Evolutionary conservation across 805 yeast species (phyloP), one percentile per base, ranked within the genome.

Genomic region (Maudiozyma serrabonitensis): DNA sequence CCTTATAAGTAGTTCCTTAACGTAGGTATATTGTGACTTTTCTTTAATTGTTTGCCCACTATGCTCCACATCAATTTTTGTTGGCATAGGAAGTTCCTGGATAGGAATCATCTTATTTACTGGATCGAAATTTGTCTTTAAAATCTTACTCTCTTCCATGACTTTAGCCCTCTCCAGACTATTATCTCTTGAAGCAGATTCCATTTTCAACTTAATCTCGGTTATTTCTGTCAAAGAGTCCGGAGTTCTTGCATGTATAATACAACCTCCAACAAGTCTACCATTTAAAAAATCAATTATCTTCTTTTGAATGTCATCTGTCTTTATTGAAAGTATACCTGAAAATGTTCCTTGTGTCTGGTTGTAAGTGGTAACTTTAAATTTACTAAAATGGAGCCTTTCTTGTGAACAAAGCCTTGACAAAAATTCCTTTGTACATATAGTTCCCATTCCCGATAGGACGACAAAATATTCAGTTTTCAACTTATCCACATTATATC

Each of bases 391-490:
- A 2, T 37, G 25, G 5, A 48, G 25, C 32, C 52, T 54, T 46
- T 64, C 64, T 45, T 57, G 59, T 15, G 48, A 39, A 46, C 64
- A 63, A 25, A 63, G 37, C 18, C 54, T 55, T n/a, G 46, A 31
- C 26, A 66, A 41, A 52, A 65, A 65, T 41, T 57, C 58, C 19
- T 56, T 54, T 19, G 58, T 62, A 39, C 68, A 63, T 34, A 63
- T 51, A 15, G 58, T 50, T 45, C 68, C 63, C 28, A 66, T 48
- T 40, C 63, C 62, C 7, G 53, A 53, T 26, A 66, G 47, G 31
- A 52, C 58, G 2, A 65, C 48, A 1, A 51, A 53, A n/a, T 52
- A 26, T 35, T 45, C 44, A 4, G 25, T 11, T 19, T 4, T 19
- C 21, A 6, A 16, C 2, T 26, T 37, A 16, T 43, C 37, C 46